Evolutionary conservation across 306 rosid species (phyloP), one percentile per base, ranked within the genome.

Genomic region (Dicorynia guianensis): DNA sequence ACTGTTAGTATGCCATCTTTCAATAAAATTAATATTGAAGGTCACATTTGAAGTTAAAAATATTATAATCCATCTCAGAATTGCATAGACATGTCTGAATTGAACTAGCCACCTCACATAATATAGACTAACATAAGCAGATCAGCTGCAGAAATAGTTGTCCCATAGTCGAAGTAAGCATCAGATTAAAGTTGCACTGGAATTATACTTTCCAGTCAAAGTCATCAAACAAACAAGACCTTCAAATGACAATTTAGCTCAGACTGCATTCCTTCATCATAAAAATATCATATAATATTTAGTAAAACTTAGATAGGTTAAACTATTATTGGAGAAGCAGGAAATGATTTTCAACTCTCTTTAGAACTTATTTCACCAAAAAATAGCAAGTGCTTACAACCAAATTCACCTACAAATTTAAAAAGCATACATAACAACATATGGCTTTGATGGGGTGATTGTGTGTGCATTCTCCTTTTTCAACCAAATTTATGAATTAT

Each of bases 341-440:
- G 10, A 57, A 30, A 49, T 67, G 12, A 58, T 57, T 63, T 18
- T 63, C 49, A 9, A 44, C 58, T 15, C 54, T n/a, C 6, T 61
- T 74, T 13, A 61, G 12, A 55, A 61, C 47, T 38, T 43, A 52
- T 67, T 63, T 30, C 56, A 59, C 62, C 34, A 42, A 79, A 43
- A 42, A 79, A 47, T 12, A 9, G 38, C 19, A 54, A 54, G 42
- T 44, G 14, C 25, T 54, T 44, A 47, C 63, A 54, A 56, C 66
- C 40, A 47, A 71, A 35, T 40, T 75, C 55, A 34, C 39, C 10
- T 49, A 62, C 19, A 38, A 14, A 33, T 65, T 39, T 53, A 48
- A 61, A n/a, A 35, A 11, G 54, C 18, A 39, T 69, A 42, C 44
- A 36, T 44, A 30, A 52, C 19, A 15, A 33, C 50, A 17, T 55